These are phyloP conservation scores for Fusarium haematococcum DNA, from an alignment of 2,329 filamentous ascomycete genomes.

Conservation along the genomic window DNA sequence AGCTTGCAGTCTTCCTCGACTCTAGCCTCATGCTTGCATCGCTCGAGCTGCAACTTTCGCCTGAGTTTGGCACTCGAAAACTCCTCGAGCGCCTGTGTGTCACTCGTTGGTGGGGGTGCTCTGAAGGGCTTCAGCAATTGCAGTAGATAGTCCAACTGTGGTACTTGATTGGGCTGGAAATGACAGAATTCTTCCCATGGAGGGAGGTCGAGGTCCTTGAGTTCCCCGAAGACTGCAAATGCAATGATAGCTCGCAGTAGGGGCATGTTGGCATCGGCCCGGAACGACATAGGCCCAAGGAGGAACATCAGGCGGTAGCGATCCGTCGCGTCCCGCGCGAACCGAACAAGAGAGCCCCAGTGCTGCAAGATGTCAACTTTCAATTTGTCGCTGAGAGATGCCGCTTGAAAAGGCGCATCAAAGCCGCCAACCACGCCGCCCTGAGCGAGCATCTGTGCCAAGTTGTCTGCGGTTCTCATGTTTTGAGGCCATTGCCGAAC, in stretches of 20 bases:
- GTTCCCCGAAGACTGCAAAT: conserved; percentile 35
- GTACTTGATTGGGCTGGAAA: conserved; percentile 38
- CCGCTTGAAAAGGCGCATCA: conserved; percentile 16
- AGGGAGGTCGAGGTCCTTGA: conserved; percentile 27
- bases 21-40: conserved; percentile 30
- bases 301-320: conserved; percentile 40
- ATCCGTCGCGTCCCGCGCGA: conserved; percentile 12
- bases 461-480: conserved; percentile 28
- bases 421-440: conserved; percentile 35
- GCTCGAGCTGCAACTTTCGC: conserved; percentile 34
- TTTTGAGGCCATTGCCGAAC: conserved; percentile 31
- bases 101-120: conserved; percentile 11
- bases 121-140: conserved; percentile 37
- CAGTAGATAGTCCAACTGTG: conserved; percentile 32
- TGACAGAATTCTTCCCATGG: conserved; percentile 36
- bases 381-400: conserved; percentile 34
- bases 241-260: conserved; percentile 39
- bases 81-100: conserved; percentile 17
- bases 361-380: conserved; percentile 31
- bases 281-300: conserved; percentile 39
- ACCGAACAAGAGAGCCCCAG: conserved; percentile 36
- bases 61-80: conserved; percentile 40
- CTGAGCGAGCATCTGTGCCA: conserved; percentile 31
- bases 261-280: conserved; percentile 30
- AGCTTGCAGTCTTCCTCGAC: conserved; percentile 41